Base-by-base conservation (phyloP, 2,329 filamentous ascomycete species). In the Fusarium sp. region DNA sequence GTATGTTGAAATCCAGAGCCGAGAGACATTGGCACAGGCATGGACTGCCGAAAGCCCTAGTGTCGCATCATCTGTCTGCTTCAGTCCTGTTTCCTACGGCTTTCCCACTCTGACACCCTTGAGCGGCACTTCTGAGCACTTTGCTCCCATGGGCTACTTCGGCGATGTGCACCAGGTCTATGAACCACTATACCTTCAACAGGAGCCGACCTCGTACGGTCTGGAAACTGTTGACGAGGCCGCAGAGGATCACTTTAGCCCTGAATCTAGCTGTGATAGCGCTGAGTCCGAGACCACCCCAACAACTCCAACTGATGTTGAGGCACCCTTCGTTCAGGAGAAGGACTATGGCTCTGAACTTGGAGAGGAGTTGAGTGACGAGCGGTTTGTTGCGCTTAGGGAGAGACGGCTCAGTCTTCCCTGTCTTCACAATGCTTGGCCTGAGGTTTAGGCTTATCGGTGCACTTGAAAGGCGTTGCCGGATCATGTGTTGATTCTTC, bases 1-100 rank as follows among this genome's bases (percentile, higher is more conserved):
- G 18, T 81, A 83, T 38, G 77, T 85, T 20, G 86, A 89, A 76
- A 82, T 86, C 18, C 83, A 84, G 70, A 84, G 82, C 42, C 81
- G 82, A 6, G 82, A 85, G 56, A 78, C 82, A 5, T 83, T 81
- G 81, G 73, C 73, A 35, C 78, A 80, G 41, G 76, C 60, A 33
- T 54, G 49, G 55, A 61, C 59, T 56, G 39, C 50, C 18, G 59
- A 55, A 53, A 71, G 58, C 65, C 70, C 58, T 18, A 57, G 66
- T 13, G 45, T 70, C 15, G 47, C 46, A 27, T 69, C 71, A 13
- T 56, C 65, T 18, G 64, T 57, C 31, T 58, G 50, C 36, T 71
- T 73, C 58, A 73, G 62, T 42, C 65, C 76, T 14, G 22, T 56
- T 4, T 70, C 71, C 3, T 71, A 29, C 25, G 56, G 62, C 22